Evolutionary conservation across 2,329 filamentous ascomycete species (phyloP).

Genomic region (Chalara sp.): DNA sequence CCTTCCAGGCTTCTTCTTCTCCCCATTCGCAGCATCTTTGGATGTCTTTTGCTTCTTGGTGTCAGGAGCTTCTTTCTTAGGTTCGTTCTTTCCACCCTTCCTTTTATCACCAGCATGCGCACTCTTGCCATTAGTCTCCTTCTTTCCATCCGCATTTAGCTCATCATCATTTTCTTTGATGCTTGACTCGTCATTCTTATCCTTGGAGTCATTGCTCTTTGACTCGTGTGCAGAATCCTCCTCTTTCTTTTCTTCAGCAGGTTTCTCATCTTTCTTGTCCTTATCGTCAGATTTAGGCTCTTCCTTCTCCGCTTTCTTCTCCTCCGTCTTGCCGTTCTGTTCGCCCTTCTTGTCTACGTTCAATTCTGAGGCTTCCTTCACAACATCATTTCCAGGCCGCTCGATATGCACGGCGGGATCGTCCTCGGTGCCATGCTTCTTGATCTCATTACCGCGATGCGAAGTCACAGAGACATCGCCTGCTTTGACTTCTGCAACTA

Average conservation of each 20-base stretch:
- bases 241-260: neutral
- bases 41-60: slow-evolving; percentile 11
- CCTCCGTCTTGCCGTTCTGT: neutral
- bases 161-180: neutral
- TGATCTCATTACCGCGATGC: neutral
- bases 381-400: neutral
- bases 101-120: neutral
- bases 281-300: neutral
- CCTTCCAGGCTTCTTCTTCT: slow-evolving; percentile 20
- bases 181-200: neutral
- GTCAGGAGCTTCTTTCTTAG: neutral
- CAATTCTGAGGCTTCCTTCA: neutral
- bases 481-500: neutral
- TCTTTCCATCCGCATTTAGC: neutral
- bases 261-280: neutral
- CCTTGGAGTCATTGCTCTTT: neutral
- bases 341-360: neutral
- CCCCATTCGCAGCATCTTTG: slow-evolving; percentile 11
- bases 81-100: neutral
- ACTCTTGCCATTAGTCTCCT: neutral
- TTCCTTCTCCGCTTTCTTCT: neutral
- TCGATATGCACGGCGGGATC: neutral
- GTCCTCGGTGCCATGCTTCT: neutral
- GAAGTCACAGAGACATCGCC: neutral
- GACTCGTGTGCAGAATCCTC: neutral